Evolutionary conservation across 345 rosid genomes (phyloP).

Genomic region (Eucalyptus cladocalyx): DNA sequence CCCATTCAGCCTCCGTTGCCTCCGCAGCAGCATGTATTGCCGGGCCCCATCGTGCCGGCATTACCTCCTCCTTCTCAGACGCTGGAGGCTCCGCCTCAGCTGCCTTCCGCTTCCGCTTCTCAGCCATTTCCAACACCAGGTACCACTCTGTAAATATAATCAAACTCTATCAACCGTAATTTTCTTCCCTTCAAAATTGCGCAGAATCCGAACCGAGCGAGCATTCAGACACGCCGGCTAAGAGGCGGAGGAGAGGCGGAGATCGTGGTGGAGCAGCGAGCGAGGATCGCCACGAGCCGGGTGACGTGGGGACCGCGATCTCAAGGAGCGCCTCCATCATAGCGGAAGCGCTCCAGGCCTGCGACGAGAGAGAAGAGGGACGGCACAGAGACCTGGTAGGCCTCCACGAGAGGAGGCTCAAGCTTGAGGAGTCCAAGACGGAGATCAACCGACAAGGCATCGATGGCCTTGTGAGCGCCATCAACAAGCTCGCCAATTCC

Average conservation of each 20-base stretch:
- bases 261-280: constrained; percentile 8
- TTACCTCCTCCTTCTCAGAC: constrained; percentile 13
- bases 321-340: constrained; percentile 63
- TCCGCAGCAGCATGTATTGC: background rate
- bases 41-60: background rate
- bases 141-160: background rate
- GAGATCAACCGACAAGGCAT: constrained; percentile 53
- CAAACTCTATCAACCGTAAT: background rate
- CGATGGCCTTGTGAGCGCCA: constrained; percentile 59
- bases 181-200: background rate
- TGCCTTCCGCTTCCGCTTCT: background rate
- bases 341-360: constrained; percentile 62
- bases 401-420: constrained; percentile 53
- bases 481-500: constrained; percentile 79
- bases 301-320: constrained; percentile 32
- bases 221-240: constrained; percentile 61
- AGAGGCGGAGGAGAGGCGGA: constrained; percentile 32
- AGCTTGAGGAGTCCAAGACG: constrained; percentile 55
- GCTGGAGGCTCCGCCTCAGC: background rate
- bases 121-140: background rate
- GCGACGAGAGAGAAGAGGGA: constrained; percentile 58
- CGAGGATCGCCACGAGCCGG: constrained; percentile 2
- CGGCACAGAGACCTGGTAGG: constrained; percentile 61
- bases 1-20: constrained; percentile 9
- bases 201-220: constrained; percentile 75